Conservation (phyloP, 2,329 filamentous ascomycete species). For the Tolypocladium album region DNA sequence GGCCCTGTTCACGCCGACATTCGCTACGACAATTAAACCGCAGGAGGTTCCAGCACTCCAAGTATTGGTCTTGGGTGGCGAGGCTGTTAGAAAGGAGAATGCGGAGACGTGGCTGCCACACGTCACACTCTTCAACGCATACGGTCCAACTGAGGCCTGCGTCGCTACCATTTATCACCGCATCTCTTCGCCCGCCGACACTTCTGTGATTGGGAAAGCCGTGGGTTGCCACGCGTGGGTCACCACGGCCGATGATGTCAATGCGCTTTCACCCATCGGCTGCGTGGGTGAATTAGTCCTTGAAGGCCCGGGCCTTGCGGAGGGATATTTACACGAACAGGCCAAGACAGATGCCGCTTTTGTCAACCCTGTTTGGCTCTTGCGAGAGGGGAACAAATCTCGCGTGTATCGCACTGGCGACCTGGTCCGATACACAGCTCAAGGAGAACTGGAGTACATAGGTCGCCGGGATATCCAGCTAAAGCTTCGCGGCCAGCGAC, state of each 20-base stretch:
- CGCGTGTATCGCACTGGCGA: slow-evolving; percentile 35
- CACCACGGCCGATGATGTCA: slow-evolving; percentile 5
- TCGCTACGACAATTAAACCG: slow-evolving; percentile 1
- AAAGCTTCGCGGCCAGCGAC: slow-evolving; percentile 46
- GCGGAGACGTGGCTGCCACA: neutral
- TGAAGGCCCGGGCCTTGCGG: slow-evolving; percentile 12
- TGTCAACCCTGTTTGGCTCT: slow-evolving; percentile 21
- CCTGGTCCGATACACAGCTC: slow-evolving; percentile 26
- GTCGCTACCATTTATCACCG: neutral
- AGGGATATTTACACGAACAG: slow-evolving; percentile 11
- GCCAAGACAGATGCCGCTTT: slow-evolving; percentile 7
- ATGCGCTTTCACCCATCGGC: slow-evolving; percentile 8
- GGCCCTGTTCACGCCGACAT: slow-evolving; percentile 3
- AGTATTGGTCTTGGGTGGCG: neutral
- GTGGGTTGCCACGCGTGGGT: slow-evolving; percentile 8
- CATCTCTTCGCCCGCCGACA: neutral
- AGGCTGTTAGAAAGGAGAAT: neutral
- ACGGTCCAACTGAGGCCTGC: neutral
- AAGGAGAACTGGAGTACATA: slow-evolving; percentile 29
- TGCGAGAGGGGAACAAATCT: neutral
- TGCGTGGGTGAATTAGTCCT: slow-evolving; percentile 14
- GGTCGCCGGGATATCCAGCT: slow-evolving; percentile 45
- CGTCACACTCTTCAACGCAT: neutral
- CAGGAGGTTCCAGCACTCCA: neutral
- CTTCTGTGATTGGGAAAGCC: neutral